These are phyloP conservation scores for Sistotremastrum suecicum DNA, from an alignment of 768 basidiomycete genomes.

Conservation along the genomic window DNA sequence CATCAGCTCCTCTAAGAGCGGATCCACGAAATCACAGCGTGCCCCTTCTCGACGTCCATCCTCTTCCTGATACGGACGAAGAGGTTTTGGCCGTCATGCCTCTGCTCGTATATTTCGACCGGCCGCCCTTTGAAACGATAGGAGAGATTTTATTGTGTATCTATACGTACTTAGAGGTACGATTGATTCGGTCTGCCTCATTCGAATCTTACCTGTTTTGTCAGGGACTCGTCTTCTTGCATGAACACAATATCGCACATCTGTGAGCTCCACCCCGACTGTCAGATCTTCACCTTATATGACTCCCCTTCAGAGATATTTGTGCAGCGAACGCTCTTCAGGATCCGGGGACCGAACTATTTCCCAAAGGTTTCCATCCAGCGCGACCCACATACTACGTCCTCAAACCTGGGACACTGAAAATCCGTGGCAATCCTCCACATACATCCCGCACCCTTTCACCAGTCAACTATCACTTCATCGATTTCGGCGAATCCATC, in stretches of 20 bases:
- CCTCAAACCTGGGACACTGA: too few relatives aligned
- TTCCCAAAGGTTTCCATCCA: conserved; percentile 10
- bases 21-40: conserved; percentile 23
- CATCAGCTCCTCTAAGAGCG: conserved; percentile 4
- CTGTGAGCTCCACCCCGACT: conserved; percentile 12
- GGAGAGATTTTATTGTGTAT: conserved; percentile 23
- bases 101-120: conserved; percentile 12
- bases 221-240: conserved; percentile 25
- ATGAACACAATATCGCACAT: conserved; percentile 23
- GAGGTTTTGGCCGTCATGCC: conserved; percentile 21
- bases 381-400: not conserved
- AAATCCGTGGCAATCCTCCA: too few relatives aligned
- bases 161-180: conserved; percentile 21
- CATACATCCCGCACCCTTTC: conserved; percentile 10
- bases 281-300: not conserved
- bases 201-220: not conserved
- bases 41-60: conserved; percentile 14
- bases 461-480: conserved; percentile 15
- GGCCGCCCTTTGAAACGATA: conserved; percentile 20
- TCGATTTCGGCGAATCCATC: conserved; percentile 11
- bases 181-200: not conserved
- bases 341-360: conserved; percentile 7
- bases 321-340: conserved; percentile 7
- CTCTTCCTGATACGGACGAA: conserved; percentile 5
- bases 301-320: conserved; percentile 4